Evolutionary conservation across 2,329 filamentous ascomycete species (phyloP), one percentile per base, ranked within the genome.

Genomic region (Penicillium sp.): DNA sequence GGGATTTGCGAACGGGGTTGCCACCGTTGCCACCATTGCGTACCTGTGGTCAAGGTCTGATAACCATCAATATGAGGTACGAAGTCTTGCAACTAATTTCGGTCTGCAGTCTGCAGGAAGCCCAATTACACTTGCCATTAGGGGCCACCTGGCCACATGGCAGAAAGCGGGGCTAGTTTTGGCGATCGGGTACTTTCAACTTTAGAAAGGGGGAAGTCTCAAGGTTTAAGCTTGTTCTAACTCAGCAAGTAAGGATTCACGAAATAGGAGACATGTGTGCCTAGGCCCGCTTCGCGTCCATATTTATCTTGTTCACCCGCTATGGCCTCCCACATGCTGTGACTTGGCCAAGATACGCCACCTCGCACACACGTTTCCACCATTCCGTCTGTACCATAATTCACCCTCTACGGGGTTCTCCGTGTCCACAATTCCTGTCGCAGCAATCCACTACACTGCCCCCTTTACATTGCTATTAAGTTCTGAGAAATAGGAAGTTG

Each of bases 151-250:
- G 26, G 12, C 21, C 23, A 40, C n/a, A 26, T 40, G 37, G 37
- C 37, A 41, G n/a, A 27, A 8, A 40, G 8, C 10, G 20, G 36
- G 47, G 39, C 23, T 39, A 52, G 36, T 53, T 46, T 50, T 46
- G 24, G 46, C 47, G 52, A 52, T 49, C 17, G 40, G 45, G 30
- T 47, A 27, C 36, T 49, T 46, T 47, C 43, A 55, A 55, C 53
- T 48, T 53, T 40, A 30, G 37, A 52, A 54, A 48, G 55, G 55
- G 49, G 15, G 26, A 45, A 43, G 7, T 36, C 34, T 42, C 33
- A 51, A 53, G 27, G 55, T 60, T 58, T 58, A 60, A 58, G 57
- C 57, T 60, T 60, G 48, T 47, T 60, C 54, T 58, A 57, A 43
- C 56, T 55, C 56, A 41, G 23, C 49, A 23, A 58, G 39, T 58